A percentile compares a stretch with the other conserved stretches of the same genome.
Evolutionary conservation across 192 early-diverging fungal genomes (phyloP).

Genomic region (Gryganskiella cystojenkinii): DNA sequence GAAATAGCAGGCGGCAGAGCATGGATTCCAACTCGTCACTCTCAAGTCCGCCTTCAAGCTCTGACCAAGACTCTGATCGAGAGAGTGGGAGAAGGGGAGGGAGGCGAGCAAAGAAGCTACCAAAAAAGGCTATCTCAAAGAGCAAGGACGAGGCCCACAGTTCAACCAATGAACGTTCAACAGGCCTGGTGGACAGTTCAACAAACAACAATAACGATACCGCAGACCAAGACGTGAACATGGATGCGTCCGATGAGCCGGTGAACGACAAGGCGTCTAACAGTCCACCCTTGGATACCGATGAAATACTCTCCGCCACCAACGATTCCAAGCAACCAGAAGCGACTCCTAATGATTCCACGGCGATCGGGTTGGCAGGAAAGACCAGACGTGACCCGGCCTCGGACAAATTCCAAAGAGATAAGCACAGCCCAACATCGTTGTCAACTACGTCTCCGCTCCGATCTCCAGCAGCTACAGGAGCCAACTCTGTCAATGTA

Average conservation of each 20-base stretch:
- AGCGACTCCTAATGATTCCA: too few relatives aligned
- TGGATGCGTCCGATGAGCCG: constrained; percentile 1
- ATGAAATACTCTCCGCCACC: too few relatives aligned
- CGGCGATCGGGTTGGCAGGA: not conserved
- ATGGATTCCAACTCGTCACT: constrained; percentile 41
- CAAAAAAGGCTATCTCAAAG: constrained; percentile 22
- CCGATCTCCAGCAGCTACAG: constrained; percentile 13
- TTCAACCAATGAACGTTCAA: not conserved
- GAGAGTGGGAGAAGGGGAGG: constrained; percentile 6
- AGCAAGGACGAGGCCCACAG: not conserved
- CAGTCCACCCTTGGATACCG: too few relatives aligned
- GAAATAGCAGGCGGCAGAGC: constrained; percentile 42
- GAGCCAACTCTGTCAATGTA: not conserved
- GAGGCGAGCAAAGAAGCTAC: constrained; percentile 29
- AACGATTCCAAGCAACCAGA: too few relatives aligned
- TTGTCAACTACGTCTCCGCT: constrained; percentile 5
- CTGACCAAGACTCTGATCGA: constrained; percentile 27
- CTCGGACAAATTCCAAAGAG: too few relatives aligned
- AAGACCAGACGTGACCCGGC: not conserved
- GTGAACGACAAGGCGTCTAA: too few relatives aligned
- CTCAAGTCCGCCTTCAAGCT: constrained; percentile 49
- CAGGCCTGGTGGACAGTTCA: not conserved
- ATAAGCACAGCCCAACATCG: not conserved
- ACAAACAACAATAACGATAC: not conserved
- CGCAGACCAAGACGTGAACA: not conserved